These are phyloP conservation scores for Malus domestica DNA, from an alignment of 306 rosid genomes.

Conservation along the genomic window DNA sequence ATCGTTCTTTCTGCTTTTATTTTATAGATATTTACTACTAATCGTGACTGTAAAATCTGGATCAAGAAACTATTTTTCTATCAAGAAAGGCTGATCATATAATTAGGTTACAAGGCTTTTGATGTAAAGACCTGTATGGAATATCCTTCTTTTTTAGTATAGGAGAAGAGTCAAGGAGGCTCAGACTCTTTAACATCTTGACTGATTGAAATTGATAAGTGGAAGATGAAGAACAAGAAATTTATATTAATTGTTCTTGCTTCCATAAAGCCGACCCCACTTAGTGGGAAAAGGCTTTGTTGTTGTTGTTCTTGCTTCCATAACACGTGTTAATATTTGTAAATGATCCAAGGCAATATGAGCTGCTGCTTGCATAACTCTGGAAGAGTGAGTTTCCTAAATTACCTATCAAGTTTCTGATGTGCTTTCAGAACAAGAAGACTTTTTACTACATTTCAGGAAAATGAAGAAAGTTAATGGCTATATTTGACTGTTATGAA, in stretches of 20 bases:
- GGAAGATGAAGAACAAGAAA: no score
- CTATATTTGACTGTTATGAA: not conserved
- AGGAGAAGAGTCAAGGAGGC: no score
- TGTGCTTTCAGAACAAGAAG: not conserved
- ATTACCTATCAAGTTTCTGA: not conserved
- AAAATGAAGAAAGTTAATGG: not conserved
- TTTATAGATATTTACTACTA: not conserved
- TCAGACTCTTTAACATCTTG: no score
- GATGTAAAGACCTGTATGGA: not conserved
- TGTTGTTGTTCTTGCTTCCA: no score
- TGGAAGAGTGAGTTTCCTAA: not conserved
- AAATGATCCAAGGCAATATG: not conserved
- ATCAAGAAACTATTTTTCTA: not conserved
- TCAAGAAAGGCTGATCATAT: not conserved
- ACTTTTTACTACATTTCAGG: not conserved
- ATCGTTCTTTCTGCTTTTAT: constrained; percentile 1
- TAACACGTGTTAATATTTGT: no score
- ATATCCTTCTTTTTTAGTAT: no score
- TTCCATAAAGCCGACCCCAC: no score
- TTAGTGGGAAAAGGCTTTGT: no score
- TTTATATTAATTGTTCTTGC: no score
- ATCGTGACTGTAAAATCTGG: not conserved
- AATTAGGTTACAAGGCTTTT: not conserved
- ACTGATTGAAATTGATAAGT: no score
- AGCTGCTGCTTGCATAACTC: not conserved